Evolutionary conservation across 768 basidiomycete species (phyloP), one percentile per base, ranked within the genome.

Genomic region (Kwoniella dendrophila): DNA sequence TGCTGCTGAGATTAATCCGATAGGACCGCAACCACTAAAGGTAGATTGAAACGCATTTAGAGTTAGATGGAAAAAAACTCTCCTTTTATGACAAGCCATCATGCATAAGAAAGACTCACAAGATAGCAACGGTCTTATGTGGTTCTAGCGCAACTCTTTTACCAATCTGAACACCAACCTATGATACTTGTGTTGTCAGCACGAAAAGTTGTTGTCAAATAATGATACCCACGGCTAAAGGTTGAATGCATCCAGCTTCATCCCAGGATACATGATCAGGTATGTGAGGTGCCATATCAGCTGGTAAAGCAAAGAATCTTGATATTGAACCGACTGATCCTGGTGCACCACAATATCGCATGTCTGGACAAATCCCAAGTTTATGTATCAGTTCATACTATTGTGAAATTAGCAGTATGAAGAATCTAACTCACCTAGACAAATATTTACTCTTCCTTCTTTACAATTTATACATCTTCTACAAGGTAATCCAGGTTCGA

Each of bases 401-500:
- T n/a, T n/a, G n/a, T n/a, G n/a, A n/a, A n/a, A n/a, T n/a, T n/a
- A n/a, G 18, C 32, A 36, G 34, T 8, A 36, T 36, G 16, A 36
- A 36, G 34, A 30, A 24, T 8, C 3, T 14, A 26, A 65, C 68
- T 36, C 29, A 72, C 71, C 69, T 3, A 71, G 44, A 55, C 74
- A 75, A 45, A 75, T 71, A 50, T 75, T 75, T 27, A 58, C 44
- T 43, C 66, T 56, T 3, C 74, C 74, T 34, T 65, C 62, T 53
- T 75, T 75, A 48, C 74, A 75, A 59, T 73, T 73, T 33, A 70
- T 53, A 52, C 74, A 75, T 41, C 71, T 33, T 47, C 74, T 27
- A 63, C 74, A 75, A 34, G 74, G 74, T 12, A 75, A 52, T 68
- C 74, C 74, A 24, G 74, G 74, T 56, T 75, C 74, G 44, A 75